Evolutionary conservation across 371 early-diverging fungal genomes (phyloP).

Genomic region (Amoeboaphelidium protococcarum): DNA sequence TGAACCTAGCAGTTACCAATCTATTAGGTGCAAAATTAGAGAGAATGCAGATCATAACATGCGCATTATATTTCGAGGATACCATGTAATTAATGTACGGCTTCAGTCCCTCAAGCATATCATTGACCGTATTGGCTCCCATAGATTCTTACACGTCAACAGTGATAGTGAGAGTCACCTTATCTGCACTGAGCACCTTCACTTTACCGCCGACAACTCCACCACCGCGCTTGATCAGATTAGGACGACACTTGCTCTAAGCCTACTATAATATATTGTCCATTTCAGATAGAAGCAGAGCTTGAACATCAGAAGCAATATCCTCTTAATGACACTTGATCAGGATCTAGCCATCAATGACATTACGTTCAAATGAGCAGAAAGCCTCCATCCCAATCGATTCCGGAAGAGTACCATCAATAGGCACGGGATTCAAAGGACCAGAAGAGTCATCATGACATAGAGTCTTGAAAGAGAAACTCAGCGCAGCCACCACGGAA

Average conservation of each 20-base stretch:
- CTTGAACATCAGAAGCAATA: background rate
- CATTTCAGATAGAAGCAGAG: no score
- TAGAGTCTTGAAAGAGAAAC: background rate
- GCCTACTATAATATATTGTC: no score
- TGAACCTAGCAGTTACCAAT: background rate
- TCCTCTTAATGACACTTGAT: background rate
- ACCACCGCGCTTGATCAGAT: slow-evolving; percentile 30
- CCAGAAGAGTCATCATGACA: no score
- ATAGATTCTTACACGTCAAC: background rate
- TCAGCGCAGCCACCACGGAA: slow-evolving; percentile 28
- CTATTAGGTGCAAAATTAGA: background rate
- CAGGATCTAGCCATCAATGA: slow-evolving; percentile 18
- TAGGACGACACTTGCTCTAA: slow-evolving; percentile 26
- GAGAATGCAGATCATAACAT: background rate
- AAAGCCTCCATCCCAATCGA: slow-evolving; percentile 21
- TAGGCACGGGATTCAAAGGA: no score
- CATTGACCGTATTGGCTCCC: background rate
- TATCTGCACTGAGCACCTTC: no score
- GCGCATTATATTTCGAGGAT: background rate
- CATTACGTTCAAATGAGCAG: slow-evolving; percentile 26
- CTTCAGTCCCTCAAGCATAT: background rate
- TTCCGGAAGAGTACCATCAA: background rate
- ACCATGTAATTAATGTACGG: background rate
- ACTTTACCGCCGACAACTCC: slow-evolving; percentile 24
- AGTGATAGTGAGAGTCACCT: background rate